These are phyloP conservation scores for Turritis glabra DNA, from an alignment of 345 rosid species.

Conservation along the genomic window DNA sequence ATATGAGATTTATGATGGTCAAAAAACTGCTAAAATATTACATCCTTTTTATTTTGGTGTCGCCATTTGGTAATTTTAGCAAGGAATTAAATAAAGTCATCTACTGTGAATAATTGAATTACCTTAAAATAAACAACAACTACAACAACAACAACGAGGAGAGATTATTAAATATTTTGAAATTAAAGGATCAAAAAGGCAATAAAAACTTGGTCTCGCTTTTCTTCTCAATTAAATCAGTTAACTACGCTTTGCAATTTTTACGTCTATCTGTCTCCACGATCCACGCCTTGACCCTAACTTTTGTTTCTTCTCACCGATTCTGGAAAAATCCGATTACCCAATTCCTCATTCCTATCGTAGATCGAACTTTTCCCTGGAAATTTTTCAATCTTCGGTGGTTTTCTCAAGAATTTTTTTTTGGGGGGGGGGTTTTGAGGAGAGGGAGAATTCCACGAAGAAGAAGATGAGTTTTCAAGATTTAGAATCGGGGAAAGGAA, in stretches of 20 bases:
- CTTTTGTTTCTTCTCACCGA: neutral
- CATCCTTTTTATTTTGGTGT: too few species aligned
- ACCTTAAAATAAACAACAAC: too few species aligned
- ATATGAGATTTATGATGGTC: too few species aligned
- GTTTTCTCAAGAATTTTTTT: too few species aligned
- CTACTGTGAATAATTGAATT: too few species aligned
- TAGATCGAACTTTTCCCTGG: slow-evolving; percentile 21
- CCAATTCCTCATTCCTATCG: neutral
- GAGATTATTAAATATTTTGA: neutral
- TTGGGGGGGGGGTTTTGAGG: too few species aligned
- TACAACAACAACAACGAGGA: neutral
- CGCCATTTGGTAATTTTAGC: too few species aligned
- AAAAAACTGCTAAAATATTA: too few species aligned
- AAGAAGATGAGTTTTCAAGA: slow-evolving; percentile 84
- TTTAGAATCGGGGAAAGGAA: slow-evolving; percentile 70
- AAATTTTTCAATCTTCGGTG: neutral
- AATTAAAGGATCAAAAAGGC: slow-evolving; percentile 10
- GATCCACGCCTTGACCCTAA: slow-evolving; percentile 34
- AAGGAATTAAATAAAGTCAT: too few species aligned
- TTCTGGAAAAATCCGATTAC: neutral
- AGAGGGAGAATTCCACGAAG: neutral
- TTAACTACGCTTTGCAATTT: neutral
- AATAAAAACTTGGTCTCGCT: neutral
- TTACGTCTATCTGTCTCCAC: slow-evolving; percentile 31
- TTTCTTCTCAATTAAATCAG: slow-evolving; percentile 12